Conservation (phyloP, 495 filamentous ascomycete genomes). For the Podospora pseudopauciseta region DNA sequence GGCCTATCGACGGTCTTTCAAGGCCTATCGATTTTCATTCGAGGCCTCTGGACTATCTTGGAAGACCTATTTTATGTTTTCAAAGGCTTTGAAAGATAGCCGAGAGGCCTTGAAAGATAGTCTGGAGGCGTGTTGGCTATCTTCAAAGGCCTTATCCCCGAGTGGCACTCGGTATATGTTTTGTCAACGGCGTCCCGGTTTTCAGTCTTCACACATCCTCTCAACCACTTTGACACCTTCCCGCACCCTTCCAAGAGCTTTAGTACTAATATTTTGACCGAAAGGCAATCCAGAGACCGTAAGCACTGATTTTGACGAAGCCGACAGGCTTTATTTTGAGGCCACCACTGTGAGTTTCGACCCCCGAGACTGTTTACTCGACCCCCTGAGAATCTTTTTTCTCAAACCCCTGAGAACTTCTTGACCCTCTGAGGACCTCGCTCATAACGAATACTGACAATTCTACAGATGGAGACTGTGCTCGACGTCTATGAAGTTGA, state of each 20-base stretch:
- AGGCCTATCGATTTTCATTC: too few species aligned
- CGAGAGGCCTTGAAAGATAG: too few species aligned
- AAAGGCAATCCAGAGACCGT: constrained; percentile 86
- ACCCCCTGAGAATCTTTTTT: too few species aligned
- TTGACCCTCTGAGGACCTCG: too few species aligned
- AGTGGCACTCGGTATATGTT: too few species aligned
- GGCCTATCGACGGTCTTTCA: too few species aligned
- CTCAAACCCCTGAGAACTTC: too few species aligned
- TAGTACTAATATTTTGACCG: not conserved
- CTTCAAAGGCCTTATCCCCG: not conserved
- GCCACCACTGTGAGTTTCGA: constrained; percentile 63
- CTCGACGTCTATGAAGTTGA: constrained; percentile 95
- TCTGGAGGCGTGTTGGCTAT: not conserved
- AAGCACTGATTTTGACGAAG: constrained; percentile 93
- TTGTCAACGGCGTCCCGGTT: too few species aligned
- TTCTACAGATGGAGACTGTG: constrained; percentile 66
- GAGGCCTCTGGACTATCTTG: not conserved
- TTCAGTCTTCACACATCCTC: too few species aligned
- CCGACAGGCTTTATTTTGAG: constrained; percentile 93
- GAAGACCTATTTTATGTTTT: not conserved
- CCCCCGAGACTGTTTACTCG: too few species aligned
- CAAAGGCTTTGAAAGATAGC: too few species aligned
- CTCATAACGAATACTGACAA: too few species aligned
- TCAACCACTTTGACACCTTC: not conserved
- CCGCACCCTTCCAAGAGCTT: not conserved